Evolutionary conservation across 352 stramenopile genomes (phyloP).

Genomic region (Pythium phragmitis): DNA sequence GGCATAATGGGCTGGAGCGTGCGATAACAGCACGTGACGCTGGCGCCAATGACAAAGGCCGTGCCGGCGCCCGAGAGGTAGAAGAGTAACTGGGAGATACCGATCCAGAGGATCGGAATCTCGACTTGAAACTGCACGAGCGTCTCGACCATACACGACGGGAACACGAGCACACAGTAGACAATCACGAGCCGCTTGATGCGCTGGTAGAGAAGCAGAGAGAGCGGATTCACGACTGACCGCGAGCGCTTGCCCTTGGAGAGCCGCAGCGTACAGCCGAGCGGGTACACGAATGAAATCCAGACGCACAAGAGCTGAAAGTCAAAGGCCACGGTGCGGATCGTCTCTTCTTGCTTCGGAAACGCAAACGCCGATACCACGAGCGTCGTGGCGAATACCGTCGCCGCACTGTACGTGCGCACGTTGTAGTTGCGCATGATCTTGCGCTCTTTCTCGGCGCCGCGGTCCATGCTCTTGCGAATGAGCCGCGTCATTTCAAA

Average conservation of each 20-base stretch:
- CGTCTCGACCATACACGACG: slow-evolving; percentile 53
- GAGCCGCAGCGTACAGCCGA: slow-evolving; percentile 48
- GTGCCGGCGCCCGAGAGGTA: slow-evolving; percentile 61
- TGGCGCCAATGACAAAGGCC: slow-evolving; percentile 60
- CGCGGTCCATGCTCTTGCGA: slow-evolving; percentile 64
- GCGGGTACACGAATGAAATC: slow-evolving; percentile 55
- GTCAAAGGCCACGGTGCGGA: slow-evolving; percentile 40
- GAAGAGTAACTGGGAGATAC: slow-evolving; percentile 50
- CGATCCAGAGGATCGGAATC: slow-evolving; percentile 43
- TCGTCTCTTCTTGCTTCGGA: slow-evolving; percentile 26
- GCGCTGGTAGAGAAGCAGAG: slow-evolving; percentile 52
- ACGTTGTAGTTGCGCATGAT: slow-evolving; percentile 55
- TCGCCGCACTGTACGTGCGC: slow-evolving; percentile 33
- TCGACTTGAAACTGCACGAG: slow-evolving; percentile 28
- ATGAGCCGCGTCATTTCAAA: slow-evolving; percentile 73
- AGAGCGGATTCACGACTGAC: slow-evolving; percentile 43
- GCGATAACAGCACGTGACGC: slow-evolving; percentile 63
- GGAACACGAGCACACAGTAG: slow-evolving; percentile 67
- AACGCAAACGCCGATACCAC: slow-evolving; percentile 36
- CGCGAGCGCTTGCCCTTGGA: slow-evolving; percentile 44
- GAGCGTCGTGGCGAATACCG: slow-evolving; percentile 44
- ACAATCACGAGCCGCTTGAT: slow-evolving; percentile 71
- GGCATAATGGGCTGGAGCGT: slow-evolving; percentile 62
- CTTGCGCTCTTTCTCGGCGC: slow-evolving; percentile 44
- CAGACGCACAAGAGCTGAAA: slow-evolving; percentile 51